Evolutionary conservation across 768 basidiomycete genomes (phyloP).

Genomic region (Gloeopeniophorella convolvens): DNA sequence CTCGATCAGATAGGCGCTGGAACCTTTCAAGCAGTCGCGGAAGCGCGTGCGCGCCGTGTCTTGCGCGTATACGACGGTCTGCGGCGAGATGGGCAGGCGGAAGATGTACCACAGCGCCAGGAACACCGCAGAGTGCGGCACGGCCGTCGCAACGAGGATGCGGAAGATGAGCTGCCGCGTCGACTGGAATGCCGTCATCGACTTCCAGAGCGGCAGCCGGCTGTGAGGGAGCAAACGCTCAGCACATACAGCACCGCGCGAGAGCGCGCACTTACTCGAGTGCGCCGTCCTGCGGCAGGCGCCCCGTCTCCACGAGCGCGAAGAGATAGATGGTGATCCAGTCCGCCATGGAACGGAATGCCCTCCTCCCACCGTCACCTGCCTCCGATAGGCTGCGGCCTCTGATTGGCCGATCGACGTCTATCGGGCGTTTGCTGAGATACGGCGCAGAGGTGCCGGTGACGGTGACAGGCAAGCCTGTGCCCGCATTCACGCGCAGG

Average conservation of each 20-base stretch:
- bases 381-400: slow-evolving; percentile 14
- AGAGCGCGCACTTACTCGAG: slow-evolving; percentile 13
- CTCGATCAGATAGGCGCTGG: slow-evolving; percentile 26
- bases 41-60: slow-evolving; percentile 22
- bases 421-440: slow-evolving; percentile 5
- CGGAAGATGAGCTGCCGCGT: slow-evolving; percentile 17
- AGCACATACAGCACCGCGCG: slow-evolving; percentile 1
- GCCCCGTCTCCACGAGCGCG: slow-evolving; percentile 14
- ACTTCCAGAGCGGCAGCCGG: slow-evolving; percentile 15
- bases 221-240: neutral
- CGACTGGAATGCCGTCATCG: slow-evolving; percentile 17
- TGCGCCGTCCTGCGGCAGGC: slow-evolving; percentile 15
- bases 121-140: slow-evolving; percentile 16
- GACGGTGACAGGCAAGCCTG: neutral
- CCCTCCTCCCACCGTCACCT: slow-evolving; percentile 13
- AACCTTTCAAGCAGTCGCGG: slow-evolving; percentile 28
- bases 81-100: slow-evolving; percentile 22
- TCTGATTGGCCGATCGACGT: slow-evolving; percentile 16
- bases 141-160: slow-evolving; percentile 14
- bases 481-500: slow-evolving; percentile 5
- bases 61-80: slow-evolving; percentile 14
- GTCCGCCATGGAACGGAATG: slow-evolving; percentile 13
- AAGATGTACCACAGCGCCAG: slow-evolving; percentile 29
- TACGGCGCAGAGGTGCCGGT: slow-evolving; percentile 6
- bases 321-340: slow-evolving; percentile 19